Percentiles rank a stretch among this genome's conserved stretches.
Evolutionary conservation across 2,329 filamentous ascomycete genomes (phyloP).

Genomic region (Cladobotryum mycophilum): DNA sequence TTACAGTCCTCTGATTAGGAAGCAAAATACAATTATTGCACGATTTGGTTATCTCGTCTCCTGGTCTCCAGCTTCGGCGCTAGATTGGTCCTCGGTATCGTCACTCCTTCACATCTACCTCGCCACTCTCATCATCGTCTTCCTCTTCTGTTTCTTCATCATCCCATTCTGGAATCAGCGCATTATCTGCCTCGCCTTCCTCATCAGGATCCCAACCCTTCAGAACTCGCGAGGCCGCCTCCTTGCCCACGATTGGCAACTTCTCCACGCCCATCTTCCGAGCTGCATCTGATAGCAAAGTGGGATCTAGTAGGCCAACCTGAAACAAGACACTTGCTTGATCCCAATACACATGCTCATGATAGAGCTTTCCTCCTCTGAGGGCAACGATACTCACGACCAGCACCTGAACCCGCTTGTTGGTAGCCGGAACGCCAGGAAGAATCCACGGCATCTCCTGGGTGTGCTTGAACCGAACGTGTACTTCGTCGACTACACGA

Average conservation of each 20-base stretch:
- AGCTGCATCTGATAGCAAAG: constrained; percentile 28
- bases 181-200: constrained; percentile 39
- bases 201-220: constrained; percentile 27
- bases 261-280: constrained; percentile 28
- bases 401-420: constrained; percentile 45
- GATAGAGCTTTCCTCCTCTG: constrained; percentile 52
- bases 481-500: constrained; percentile 58
- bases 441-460: constrained; percentile 55
- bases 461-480: constrained; percentile 52
- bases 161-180: constrained; percentile 32
- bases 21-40: no score
- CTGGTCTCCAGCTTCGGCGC: no score
- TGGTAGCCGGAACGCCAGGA: constrained; percentile 51
- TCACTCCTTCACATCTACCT: background rate
- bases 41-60: no score
- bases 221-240: constrained; percentile 32
- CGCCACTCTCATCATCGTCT: background rate
- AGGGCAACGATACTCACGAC: constrained; percentile 55
- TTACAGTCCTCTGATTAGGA: no score
- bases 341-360: constrained; percentile 61
- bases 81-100: background rate
- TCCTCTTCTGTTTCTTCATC: constrained; percentile 11
- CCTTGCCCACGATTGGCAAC: constrained; percentile 34
- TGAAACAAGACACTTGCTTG: constrained; percentile 55
- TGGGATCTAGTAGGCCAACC: constrained; percentile 46